Evolutionary conservation across 306 rosid genomes (phyloP).

Genomic region (Pterocarpus santalinus): DNA sequence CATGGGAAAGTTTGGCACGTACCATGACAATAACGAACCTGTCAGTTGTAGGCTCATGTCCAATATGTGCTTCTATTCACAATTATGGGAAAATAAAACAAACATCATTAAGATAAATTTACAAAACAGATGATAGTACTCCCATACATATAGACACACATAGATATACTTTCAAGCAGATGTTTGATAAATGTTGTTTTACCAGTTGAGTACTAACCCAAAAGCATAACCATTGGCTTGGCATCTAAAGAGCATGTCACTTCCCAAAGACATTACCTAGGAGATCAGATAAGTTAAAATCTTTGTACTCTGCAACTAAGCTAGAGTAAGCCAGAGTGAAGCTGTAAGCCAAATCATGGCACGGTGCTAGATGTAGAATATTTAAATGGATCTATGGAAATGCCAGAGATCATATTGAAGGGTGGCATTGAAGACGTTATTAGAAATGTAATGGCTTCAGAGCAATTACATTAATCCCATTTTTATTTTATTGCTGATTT

Average conservation of each 20-base stretch:
- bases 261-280: no score
- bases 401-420: no score
- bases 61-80: slow-evolving; percentile 88
- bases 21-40: slow-evolving; percentile 99
- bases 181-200: slow-evolving; percentile 94
- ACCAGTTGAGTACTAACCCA: slow-evolving; percentile 97
- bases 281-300: no score
- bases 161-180: slow-evolving; percentile 61
- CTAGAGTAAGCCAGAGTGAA: no score
- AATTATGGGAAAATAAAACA: slow-evolving; percentile 37
- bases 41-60: slow-evolving; percentile 97
- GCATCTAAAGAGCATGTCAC: slow-evolving; percentile 64
- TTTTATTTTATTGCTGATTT: no score
- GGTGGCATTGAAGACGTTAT: no score
- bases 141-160: slow-evolving; percentile 21
- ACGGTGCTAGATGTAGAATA: no score
- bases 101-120: slow-evolving; percentile 35
- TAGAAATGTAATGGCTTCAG: no score
- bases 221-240: slow-evolving; percentile 96
- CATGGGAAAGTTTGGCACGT: slow-evolving; percentile 36
- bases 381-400: no score
- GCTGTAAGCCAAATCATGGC: no score
- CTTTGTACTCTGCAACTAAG: no score
- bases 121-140: slow-evolving; percentile 10
- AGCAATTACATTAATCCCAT: no score